These are phyloP conservation scores for Globisporangium viniferum DNA, from an alignment of 352 stramenopile species.

Conservation along the genomic window DNA sequence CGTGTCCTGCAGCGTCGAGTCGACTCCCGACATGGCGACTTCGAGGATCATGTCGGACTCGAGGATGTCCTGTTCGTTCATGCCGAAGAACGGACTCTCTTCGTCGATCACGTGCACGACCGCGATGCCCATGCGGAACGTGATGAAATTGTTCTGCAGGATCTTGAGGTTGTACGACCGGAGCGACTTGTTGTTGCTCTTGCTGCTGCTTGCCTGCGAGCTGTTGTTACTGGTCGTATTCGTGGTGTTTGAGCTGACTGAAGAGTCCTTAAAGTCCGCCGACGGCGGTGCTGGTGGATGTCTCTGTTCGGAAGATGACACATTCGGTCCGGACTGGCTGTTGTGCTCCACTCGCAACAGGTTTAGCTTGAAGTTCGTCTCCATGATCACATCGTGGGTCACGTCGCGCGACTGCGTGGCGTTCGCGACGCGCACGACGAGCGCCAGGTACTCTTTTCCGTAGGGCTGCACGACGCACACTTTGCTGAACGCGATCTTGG, in stretches of 20 bases:
- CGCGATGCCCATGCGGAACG: slow-evolving; percentile 78
- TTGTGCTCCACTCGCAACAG: slow-evolving; percentile 72
- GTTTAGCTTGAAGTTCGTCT: slow-evolving; percentile 76
- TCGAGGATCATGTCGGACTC: slow-evolving; percentile 76
- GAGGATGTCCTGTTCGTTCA: slow-evolving; percentile 54
- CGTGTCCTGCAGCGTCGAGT: slow-evolving; percentile 82
- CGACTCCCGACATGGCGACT: slow-evolving; percentile 71
- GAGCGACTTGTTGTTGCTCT: slow-evolving; percentile 33
- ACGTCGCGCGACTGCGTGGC: slow-evolving; percentile 77
- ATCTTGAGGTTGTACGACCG: slow-evolving; percentile 79
- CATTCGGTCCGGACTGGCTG: background rate
- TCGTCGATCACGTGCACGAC: slow-evolving; percentile 80
- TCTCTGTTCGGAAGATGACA: background rate
- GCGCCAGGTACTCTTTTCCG: slow-evolving; percentile 61
- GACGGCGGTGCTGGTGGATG: background rate
- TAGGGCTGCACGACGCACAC: slow-evolving; percentile 78
- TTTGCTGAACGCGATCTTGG: slow-evolving; percentile 79
- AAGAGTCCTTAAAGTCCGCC: background rate
- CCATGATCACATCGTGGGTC: slow-evolving; percentile 83
- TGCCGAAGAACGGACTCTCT: slow-evolving; percentile 57
- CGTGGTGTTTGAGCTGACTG: background rate
- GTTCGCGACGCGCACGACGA: slow-evolving; percentile 80
- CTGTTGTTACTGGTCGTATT: background rate
- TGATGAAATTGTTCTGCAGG: slow-evolving; percentile 83
- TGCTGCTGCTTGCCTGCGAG: slow-evolving; percentile 6